Conservation (phyloP, 2,329 filamentous ascomycete genomes). For the Neophaeococcomyces aloes region DNA sequence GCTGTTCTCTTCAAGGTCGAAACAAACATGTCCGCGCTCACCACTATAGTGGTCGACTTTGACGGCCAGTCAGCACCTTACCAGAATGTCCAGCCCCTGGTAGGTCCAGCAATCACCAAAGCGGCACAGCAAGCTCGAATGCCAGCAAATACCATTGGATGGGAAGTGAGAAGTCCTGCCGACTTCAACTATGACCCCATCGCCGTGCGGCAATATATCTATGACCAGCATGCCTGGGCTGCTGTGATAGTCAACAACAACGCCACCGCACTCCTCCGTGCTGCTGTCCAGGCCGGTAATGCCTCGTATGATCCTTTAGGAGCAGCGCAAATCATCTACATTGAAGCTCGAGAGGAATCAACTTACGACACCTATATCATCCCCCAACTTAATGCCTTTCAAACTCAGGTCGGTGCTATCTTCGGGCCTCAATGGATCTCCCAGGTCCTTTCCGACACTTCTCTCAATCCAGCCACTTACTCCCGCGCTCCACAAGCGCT, state of each 20-base stretch:
- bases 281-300: constrained; percentile 46
- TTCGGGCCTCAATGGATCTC: constrained; percentile 40
- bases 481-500: constrained; percentile 42
- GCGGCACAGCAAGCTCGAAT: constrained; percentile 29
- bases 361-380: constrained; percentile 45
- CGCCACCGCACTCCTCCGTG: constrained; percentile 47
- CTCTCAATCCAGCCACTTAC: constrained; percentile 34
- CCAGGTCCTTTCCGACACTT: constrained; percentile 24
- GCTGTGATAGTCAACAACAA: constrained; percentile 55
- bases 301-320: constrained; percentile 50
- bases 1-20: constrained; percentile 44
- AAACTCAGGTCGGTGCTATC: constrained; percentile 35
- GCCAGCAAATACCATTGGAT: constrained; percentile 37
- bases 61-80: constrained; percentile 48
- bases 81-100: constrained; percentile 38
- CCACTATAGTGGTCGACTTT: constrained; percentile 53
- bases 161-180: constrained; percentile 36
- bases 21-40: constrained; percentile 38
- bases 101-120: constrained; percentile 41
- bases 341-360: constrained; percentile 46
- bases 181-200: constrained; percentile 48
- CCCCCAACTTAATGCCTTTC: constrained; percentile 41
- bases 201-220: constrained; percentile 48
- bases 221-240: constrained; percentile 49
- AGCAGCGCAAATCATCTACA: constrained; percentile 47